Base-by-base conservation (phyloP, 305 asterid species). In the Ruellia speciosa region DNA sequence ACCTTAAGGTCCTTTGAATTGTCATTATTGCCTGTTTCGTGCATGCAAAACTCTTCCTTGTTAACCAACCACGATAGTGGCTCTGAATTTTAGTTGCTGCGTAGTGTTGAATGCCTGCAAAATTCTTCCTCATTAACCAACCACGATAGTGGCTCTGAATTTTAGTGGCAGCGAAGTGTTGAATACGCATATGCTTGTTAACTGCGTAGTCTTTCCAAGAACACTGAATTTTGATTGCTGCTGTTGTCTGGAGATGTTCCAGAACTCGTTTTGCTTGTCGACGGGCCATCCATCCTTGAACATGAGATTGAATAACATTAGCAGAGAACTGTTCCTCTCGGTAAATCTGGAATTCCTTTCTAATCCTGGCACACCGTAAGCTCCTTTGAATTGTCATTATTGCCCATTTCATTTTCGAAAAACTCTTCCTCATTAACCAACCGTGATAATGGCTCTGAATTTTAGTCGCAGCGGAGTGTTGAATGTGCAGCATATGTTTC, bases 251-350 rank as follows among this genome's bases (percentile, higher is more conserved):
- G 12, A 37, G 41, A 7, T 37, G 9, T 6, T 7, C 41, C 9
- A 37, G 9, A 10, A 2, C 12, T 69, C 65, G 68, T 65, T 51
- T 52, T 61, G 66, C 45, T 59, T 54, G 74, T 49, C 56, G 63
- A 74, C 72, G 71, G 17, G 34, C 73, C 58, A 16, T 61, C 67
- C 69, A 40, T 39, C 72, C 80, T 52, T 58, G 70, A 31, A 71
- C 61, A 61, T 58, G 56, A 18, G 76, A 73, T 60, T 73, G 85
- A 34, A 60, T 66, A 63, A 67, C 71, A 63, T 50, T 64, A 62
- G 77, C 67, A 61, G 84, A 24, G 2, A 24, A 24, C 31, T 24
- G 31, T 24, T 24, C 31, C 31, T 24, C 31, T 24, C 31, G 2
- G 31, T 24, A 24, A 24, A 24, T 4, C 2, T 24, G 31, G 3